A percentile compares a stretch with the other conserved stretches of the same genome.
phyloP scores from a whole-genome alignment of 2,329 filamentous ascomycete genomes.

The Juglanconis oblonga region DNA sequence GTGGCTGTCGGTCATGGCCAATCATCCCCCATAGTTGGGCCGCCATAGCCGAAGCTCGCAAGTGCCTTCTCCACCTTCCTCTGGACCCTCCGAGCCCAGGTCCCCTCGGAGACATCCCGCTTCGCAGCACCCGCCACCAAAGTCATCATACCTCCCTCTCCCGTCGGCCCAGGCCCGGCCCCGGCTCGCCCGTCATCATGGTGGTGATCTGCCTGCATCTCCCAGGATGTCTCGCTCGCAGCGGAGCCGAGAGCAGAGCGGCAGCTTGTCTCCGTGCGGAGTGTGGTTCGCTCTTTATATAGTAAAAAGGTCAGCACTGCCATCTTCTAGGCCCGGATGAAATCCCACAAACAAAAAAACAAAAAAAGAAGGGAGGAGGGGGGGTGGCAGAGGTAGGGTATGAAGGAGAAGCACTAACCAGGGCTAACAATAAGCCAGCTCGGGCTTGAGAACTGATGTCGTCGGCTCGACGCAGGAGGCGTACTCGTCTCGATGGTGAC shows the following conservation, averaged over 20 bases:
- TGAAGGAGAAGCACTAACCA: neutral
- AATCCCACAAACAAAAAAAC: no score
- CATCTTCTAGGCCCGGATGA: no score
- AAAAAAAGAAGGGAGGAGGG: no score
- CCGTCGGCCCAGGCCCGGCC: neutral
- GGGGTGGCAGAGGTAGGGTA: neutral
- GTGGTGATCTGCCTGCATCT: neutral
- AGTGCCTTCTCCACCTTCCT: neutral
- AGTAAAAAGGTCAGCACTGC: neutral
- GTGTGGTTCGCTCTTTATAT: neutral
- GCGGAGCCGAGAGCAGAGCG: neutral
- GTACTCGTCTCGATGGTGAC: neutral
- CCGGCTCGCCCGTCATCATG: neutral
- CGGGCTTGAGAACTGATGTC: neutral
- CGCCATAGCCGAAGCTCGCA: neutral
- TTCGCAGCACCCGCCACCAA: neutral
- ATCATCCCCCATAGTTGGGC: neutral
- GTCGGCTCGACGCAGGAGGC: neutral
- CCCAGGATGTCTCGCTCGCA: neutral
- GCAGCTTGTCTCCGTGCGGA: neutral
- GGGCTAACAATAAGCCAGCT: conserved; percentile 3
- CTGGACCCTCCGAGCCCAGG: neutral
- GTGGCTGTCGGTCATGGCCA: neutral
- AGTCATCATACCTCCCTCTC: neutral
- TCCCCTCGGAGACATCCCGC: neutral